Conservation (phyloP, 352 stramenopile genomes). For the Phytophthora uliginosa region DNA sequence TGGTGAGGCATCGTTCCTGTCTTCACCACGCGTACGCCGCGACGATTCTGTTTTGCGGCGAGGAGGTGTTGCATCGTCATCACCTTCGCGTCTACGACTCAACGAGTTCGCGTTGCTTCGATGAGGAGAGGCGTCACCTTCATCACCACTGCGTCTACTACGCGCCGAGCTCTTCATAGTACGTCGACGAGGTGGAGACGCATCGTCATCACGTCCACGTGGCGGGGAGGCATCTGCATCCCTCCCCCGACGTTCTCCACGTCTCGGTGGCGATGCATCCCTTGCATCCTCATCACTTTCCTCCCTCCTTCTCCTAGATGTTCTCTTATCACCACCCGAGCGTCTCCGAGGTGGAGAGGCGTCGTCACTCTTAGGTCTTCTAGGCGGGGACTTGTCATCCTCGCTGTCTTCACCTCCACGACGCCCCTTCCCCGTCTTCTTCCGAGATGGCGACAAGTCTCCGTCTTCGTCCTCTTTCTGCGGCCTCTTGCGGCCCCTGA, state of each 20-base stretch:
- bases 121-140: constrained; percentile 23
- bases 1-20: constrained; percentile 23
- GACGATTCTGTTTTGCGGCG: constrained; percentile 1
- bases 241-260: background rate
- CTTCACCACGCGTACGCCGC: constrained; percentile 1
- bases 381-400: constrained; percentile 43
- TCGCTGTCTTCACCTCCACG: constrained; percentile 31
- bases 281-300: constrained; percentile 4
- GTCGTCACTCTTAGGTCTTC: constrained; percentile 35
- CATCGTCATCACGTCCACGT: constrained; percentile 8
- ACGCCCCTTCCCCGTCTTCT: constrained; percentile 22
- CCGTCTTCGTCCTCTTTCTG: constrained; percentile 27
- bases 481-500: constrained; percentile 40
- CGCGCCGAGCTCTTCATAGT: background rate
- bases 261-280: constrained; percentile 43
- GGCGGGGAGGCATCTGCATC: constrained; percentile 29
- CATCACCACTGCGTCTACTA: constrained; percentile 9
- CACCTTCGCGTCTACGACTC: background rate
- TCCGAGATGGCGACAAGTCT: constrained; percentile 66
- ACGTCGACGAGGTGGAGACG: constrained; percentile 25
- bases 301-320: constrained; percentile 14
- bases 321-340: constrained; percentile 1
- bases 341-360: constrained; percentile 40
- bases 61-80: constrained; percentile 9
- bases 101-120: background rate